Evolutionary conservation across 495 filamentous ascomycete species (phyloP), one percentile per base, ranked within the genome.

Genomic region (Penicillium soppii): DNA sequence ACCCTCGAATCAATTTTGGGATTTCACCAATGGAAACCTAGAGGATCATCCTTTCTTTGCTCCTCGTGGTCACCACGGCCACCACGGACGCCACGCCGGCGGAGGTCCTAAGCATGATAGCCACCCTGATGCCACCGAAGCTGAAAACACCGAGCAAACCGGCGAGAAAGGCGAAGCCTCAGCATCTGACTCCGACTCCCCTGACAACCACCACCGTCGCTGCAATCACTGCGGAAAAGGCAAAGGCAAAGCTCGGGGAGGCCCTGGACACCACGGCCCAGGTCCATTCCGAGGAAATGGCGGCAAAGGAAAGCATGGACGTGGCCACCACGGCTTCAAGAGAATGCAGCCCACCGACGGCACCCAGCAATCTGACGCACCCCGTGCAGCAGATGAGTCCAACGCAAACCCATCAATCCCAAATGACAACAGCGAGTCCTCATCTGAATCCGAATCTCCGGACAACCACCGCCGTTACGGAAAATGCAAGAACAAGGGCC

Each of bases 1-100:
- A 17, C 56, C 53, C n/a, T 53, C 58, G 7, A 47, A 61, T 50
- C 61, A 67, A 4, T 65, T 73, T 43, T 72, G 70, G 69, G 68
- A 73, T 37, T 56, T 64, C 26, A 10, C 70, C 37, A 47, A 57
- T 38, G 53, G 53, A 5, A 47, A 44, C 30, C 57, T 75, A 6
- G 66, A 75, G 43, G 52, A 71, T 22, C 69, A 72, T 53, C 68
- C 71, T 27, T 69, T 72, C 65, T 70, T 69, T 44, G 57, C 63
- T 23, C 63, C 63, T 54, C 55, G 43, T 29, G 53, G 57, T 26
- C 57, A 57, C 27, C 50, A 43, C 30, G 50, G 39, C 2, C 51
- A 45, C 15, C 59, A 21, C 16, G 43, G 43, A 46, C 43, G 29
- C 29, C 51, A 20, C 33, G 36, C 20, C 33, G 25, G 21, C 27